These are phyloP conservation scores for Solanum appendiculatum DNA, from an alignment of 257 asterid genomes.

Conservation along the genomic window DNA sequence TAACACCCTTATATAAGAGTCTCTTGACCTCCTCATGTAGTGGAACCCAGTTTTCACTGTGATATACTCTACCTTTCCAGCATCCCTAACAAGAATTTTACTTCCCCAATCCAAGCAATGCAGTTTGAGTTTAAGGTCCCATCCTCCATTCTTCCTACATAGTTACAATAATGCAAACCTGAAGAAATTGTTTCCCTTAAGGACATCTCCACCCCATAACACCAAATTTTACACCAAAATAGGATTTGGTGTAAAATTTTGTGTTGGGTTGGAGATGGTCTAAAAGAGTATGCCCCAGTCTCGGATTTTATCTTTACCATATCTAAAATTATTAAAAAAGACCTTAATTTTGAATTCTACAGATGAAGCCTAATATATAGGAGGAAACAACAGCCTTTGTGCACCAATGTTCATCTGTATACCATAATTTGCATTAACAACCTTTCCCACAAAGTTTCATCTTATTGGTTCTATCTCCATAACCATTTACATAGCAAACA, in stretches of 20 bases:
- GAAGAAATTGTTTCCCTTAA: not conserved
- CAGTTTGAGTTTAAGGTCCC: not conserved
- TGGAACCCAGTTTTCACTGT: not conserved
- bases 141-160: not conserved
- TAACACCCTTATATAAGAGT: not conserved
- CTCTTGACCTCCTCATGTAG: not conserved
- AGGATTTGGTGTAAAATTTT: not conserved
- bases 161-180: not conserved
- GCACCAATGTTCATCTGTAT: not conserved
- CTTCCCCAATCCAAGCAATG: not conserved
- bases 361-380: not conserved
- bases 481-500: not conserved
- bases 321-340: not conserved
- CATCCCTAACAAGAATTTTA: not conserved
- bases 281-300: not conserved
- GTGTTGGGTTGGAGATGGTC: not conserved
- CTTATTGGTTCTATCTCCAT: not conserved
- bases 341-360: not conserved
- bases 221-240: not conserved
- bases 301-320: not conserved
- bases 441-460: not conserved
- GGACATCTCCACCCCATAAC: not conserved
- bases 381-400: not conserved
- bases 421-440: not conserved
- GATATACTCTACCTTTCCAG: not conserved